These are phyloP conservation scores for Pestalotiopsis sp. DNA, from an alignment of 2,329 filamentous ascomycete genomes.

Conservation along the genomic window DNA sequence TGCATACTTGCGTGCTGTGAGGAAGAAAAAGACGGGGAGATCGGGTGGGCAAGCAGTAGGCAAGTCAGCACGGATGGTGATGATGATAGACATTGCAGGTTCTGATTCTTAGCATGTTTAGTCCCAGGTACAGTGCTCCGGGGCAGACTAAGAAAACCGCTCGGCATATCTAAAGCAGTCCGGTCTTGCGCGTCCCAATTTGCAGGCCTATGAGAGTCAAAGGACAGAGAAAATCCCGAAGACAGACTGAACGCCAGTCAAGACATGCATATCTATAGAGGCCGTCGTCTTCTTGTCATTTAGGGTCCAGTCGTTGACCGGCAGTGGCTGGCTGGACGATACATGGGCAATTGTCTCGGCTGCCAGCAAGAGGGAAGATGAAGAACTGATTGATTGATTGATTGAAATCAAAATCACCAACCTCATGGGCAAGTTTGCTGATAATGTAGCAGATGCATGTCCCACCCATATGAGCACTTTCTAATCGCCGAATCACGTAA, in stretches of 20 bases:
- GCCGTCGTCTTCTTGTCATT: not conserved
- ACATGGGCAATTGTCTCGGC: not conserved
- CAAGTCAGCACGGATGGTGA: conserved; percentile 10
- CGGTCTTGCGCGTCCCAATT: not conserved
- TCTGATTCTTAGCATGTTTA: not conserved
- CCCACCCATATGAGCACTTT: not conserved
- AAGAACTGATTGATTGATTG: not conserved
- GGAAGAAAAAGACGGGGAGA: not conserved
- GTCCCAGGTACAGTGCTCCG: not conserved
- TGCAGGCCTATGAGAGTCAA: not conserved
- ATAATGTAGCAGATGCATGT: not conserved
- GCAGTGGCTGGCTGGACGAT: not conserved
- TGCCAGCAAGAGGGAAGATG: not conserved
- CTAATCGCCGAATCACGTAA: not conserved
- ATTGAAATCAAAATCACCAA: not conserved
- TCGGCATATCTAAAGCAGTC: not conserved
- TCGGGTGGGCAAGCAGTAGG: not conserved
- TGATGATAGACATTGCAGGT: conserved; percentile 12
- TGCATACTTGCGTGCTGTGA: not conserved
- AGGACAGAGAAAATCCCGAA: not conserved
- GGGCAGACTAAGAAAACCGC: not conserved
- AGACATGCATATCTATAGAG: not conserved
- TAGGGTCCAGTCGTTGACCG: not conserved
- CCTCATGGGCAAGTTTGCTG: not conserved
- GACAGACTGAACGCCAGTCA: not conserved